Evolutionary conservation across 129 eudicot genomes (phyloP).

Genomic region (sunflower (Helianthus annuus)): HanXRQr2.0-SUNRISE NC_035438.2:14005021-14005520

Average conservation of each 20-base stretch:
- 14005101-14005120: neutral
- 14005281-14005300: slow-evolving; percentile 85
- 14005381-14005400: slow-evolving; percentile 59
- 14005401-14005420: slow-evolving; percentile 61
- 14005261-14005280: slow-evolving; percentile 49
- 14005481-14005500: slow-evolving; percentile 72
- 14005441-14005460: slow-evolving; percentile 53
- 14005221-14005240: slow-evolving; percentile 58
- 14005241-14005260: slow-evolving; percentile 33
- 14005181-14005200: slow-evolving; percentile 87
- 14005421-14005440: slow-evolving; percentile 79
- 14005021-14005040: slow-evolving; percentile 75
- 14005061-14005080: neutral
- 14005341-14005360: slow-evolving; percentile 68
- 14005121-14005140: slow-evolving; percentile 20
- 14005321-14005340: slow-evolving; percentile 47
- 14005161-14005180: slow-evolving; percentile 51
- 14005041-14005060: slow-evolving; percentile 43
- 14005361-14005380: slow-evolving; percentile 65
- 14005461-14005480: slow-evolving; percentile 43
- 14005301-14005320: slow-evolving; percentile 66
- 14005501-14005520: slow-evolving; percentile 73
- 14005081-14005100: neutral
- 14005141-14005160: slow-evolving; percentile 79
- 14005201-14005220: slow-evolving; percentile 71